Evolutionary conservation across 1,139 yeast species (phyloP).

Genomic region (Suhomyces maxii): DNA sequence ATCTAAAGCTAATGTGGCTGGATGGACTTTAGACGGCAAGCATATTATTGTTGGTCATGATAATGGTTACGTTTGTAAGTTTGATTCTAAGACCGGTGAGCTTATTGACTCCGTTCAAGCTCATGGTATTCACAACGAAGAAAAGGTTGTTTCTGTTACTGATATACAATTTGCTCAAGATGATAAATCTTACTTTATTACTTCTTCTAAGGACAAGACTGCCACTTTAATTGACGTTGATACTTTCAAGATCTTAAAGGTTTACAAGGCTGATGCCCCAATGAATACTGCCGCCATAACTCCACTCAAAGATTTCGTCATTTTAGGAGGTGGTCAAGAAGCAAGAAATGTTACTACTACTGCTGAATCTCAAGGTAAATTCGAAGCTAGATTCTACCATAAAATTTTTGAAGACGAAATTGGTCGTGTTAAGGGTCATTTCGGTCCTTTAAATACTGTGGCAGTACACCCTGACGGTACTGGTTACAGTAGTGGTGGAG

Average conservation of each 20-base stretch:
- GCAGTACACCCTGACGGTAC: slow-evolving; percentile 95
- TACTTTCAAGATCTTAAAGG: slow-evolving; percentile 68
- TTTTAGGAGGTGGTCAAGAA: slow-evolving; percentile 99
- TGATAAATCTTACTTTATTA: slow-evolving; percentile 86
- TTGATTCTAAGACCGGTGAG: slow-evolving; percentile 75
- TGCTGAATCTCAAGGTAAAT: slow-evolving; percentile 89
- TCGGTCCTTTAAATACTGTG: slow-evolving; percentile 94
- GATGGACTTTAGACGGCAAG: slow-evolving; percentile 78
- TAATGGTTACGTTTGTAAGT: slow-evolving; percentile 81
- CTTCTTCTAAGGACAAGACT: slow-evolving; percentile 89
- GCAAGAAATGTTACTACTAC: slow-evolving; percentile 98
- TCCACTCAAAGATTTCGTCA: slow-evolving; percentile 85
- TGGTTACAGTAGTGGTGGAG: slow-evolving; percentile 95
- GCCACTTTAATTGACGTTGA: slow-evolving; percentile 82
- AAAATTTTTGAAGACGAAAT: slow-evolving; percentile 93
- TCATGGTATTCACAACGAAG: slow-evolving; percentile 66
- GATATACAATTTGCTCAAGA: slow-evolving; percentile 85
- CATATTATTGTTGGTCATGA: slow-evolving; percentile 85
- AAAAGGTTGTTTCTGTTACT: slow-evolving; percentile 55
- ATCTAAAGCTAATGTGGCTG: slow-evolving; percentile 78
- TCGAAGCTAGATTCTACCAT: slow-evolving; percentile 95
- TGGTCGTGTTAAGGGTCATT: slow-evolving; percentile 97
- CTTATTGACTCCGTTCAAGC: slow-evolving; percentile 57
- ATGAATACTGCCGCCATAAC: slow-evolving; percentile 95
- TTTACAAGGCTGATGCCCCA: slow-evolving; percentile 86